Evolutionary conservation across 768 basidiomycete genomes (phyloP).

Genomic region (Suillus brevipes): DNA sequence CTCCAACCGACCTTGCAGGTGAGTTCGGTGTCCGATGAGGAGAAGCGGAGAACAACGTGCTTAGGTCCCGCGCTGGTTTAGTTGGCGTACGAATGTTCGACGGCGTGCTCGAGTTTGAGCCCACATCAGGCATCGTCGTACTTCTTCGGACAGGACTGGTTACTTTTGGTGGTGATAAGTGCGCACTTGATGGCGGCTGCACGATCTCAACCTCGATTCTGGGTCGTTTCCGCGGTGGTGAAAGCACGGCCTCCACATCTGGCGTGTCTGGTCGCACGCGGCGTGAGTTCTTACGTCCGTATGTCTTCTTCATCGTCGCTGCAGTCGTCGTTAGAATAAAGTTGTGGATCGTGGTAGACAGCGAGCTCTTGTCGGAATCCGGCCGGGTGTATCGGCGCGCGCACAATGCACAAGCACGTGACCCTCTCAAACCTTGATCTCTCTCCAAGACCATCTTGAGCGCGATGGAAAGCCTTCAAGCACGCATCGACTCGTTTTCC

Average conservation of each 20-base stretch:
- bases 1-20: conserved; percentile 36
- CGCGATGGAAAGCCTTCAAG: conserved; percentile 53
- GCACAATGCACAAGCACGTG: background rate
- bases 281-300: conserved; percentile 33
- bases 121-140: conserved; percentile 4
- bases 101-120: background rate
- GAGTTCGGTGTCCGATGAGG: conserved; percentile 30
- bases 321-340: background rate
- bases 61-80: conserved; percentile 43
- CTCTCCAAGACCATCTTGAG: conserved; percentile 11
- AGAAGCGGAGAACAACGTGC: conserved; percentile 45
- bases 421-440: conserved; percentile 5
- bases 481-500: conserved; percentile 67
- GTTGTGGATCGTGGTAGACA: conserved; percentile 2
- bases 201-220: conserved; percentile 34
- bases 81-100: conserved; percentile 16
- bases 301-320: conserved; percentile 36
- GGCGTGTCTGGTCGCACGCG: conserved; percentile 3
- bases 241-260: background rate
- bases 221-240: conserved; percentile 31
- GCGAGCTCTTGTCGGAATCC: conserved; percentile 2
- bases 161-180: conserved; percentile 4
- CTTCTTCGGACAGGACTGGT: conserved; percentile 5
- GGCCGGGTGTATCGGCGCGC: conserved; percentile 2
- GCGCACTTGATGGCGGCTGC: conserved; percentile 6